A percentile compares a stretch with the other conserved stretches of the same genome.
Conservation (phyloP, 2,329 filamentous ascomycete genomes). For the Albophoma yamanashiensis region DNA sequence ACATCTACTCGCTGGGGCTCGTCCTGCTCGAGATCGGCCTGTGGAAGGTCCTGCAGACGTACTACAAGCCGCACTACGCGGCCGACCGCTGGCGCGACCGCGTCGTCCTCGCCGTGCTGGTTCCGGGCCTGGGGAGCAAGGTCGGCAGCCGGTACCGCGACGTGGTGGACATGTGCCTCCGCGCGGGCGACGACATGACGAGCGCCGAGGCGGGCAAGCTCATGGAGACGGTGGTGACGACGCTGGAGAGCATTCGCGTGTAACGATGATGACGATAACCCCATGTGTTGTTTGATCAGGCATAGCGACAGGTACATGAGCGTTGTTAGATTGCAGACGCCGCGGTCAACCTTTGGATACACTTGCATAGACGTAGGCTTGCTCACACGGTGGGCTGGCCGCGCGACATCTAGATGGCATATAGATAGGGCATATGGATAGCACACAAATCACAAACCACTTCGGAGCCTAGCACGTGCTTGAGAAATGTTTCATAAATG, state of each 20-base stretch:
- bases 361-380: background rate
- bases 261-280: slow-evolving; percentile 6
- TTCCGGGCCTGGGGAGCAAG: slow-evolving; percentile 29
- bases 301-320: background rate
- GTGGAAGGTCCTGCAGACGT: slow-evolving; percentile 32
- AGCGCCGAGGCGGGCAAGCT: slow-evolving; percentile 25
- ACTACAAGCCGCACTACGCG: slow-evolving; percentile 30
- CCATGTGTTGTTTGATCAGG: background rate
- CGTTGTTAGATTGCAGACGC: background rate
- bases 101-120: slow-evolving; percentile 27
- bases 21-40: slow-evolving; percentile 39
- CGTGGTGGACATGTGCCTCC: slow-evolving; percentile 30
- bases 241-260: slow-evolving; percentile 25
- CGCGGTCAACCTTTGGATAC: background rate
- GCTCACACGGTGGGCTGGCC: background rate
- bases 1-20: slow-evolving; percentile 42
- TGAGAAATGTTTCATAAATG: background rate
- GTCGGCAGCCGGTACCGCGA: slow-evolving; percentile 27
- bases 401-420: background rate
- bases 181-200: slow-evolving; percentile 24
- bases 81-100: slow-evolving; percentile 30
- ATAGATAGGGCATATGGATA: background rate
- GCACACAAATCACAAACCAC: background rate
- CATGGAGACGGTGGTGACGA: slow-evolving; percentile 31
- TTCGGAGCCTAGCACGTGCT: background rate